These are phyloP conservation scores for Golubevia sp. DNA, from an alignment of 1,284 basidiomycete genomes.

Conservation along the genomic window DNA sequence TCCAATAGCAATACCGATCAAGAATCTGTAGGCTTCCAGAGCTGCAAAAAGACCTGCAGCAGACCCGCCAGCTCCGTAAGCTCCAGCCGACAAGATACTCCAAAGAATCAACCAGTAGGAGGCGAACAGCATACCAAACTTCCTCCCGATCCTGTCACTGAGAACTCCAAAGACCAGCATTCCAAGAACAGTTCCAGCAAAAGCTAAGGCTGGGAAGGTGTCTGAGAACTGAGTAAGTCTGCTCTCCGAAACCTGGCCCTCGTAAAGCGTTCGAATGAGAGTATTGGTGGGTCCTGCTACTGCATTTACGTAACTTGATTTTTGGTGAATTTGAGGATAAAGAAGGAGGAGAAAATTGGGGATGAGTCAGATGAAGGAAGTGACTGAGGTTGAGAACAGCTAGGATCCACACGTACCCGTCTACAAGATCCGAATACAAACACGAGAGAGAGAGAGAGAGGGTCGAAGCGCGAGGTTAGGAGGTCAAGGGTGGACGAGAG, in stretches of 20 bases:
- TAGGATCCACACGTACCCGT: too few relatives aligned
- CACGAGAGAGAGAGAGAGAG: too few relatives aligned
- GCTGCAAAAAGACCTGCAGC: conserved; percentile 75
- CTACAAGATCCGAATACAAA: too few relatives aligned
- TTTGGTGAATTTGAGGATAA: not conserved
- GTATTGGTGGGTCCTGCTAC: conserved; percentile 31
- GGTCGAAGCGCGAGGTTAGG: too few relatives aligned
- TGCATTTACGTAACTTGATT: conserved; percentile 47
- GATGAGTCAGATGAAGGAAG: not conserved
- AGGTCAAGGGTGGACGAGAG: too few relatives aligned
- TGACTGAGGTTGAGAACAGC: not conserved
- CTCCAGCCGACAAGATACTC: conserved; percentile 74
- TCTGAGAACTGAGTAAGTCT: conserved; percentile 21
- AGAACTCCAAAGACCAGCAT: conserved; percentile 67
- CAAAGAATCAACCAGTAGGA: conserved; percentile 36
- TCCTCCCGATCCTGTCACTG: conserved; percentile 84
- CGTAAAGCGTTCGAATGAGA: conserved; percentile 30
- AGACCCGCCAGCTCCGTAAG: conserved; percentile 76
- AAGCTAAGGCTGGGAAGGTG: conserved; percentile 45
- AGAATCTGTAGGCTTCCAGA: conserved; percentile 72
- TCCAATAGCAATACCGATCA: conserved; percentile 67
- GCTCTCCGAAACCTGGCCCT: conserved; percentile 14
- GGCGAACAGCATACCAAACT: conserved; percentile 77
- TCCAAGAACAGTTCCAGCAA: conserved; percentile 71
- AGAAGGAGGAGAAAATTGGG: conserved; percentile 5